Evolutionary conservation across 2,329 filamentous ascomycete species (phyloP), one percentile per base, ranked within the genome.

Genomic region (Ophiostoma triangulosporum): DNA sequence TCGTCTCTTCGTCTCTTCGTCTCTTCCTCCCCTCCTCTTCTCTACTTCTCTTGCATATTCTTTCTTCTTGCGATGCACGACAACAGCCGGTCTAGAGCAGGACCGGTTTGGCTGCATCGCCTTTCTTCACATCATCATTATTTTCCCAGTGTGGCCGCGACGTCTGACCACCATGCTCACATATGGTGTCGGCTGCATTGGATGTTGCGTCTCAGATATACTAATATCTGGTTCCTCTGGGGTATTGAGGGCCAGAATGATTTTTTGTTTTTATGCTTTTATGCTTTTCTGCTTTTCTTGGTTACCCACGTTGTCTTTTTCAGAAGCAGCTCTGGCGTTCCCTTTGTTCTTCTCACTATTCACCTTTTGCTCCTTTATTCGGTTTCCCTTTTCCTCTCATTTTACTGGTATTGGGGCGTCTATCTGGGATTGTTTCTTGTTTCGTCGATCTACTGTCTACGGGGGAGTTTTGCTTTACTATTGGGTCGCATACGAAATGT

Each of bases 391-490:
- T 31, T 33, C 14, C 35, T 48, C 27, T 48, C 32, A 5, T 22
- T 48, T 48, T 48, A 32, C 45, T 48, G 27, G 27, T 31, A 43
- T 40, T 40, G 33, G 49, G 49, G 49, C 49, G 35, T 51, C 35
- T 29, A 31, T 46, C 43, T 46, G 26, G 43, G 43, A 46, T 46
- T 14, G 14, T 36, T 15, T 38, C 29, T 15, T 26, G 48, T 45
- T 12, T 24, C 3, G 43, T 43, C 20, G 29, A 29, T 52, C 7
- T 48, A 33, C 31, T 36, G 15, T 48, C 5, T 32, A 31, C 49
- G 43, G 43, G 29, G 43, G 43, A 46, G 43, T 46, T 46, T 46
- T 46, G 43, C 26, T 46, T 46, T 46, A 29, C n/a, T 9, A 43
- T 17, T 29, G 15, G 15, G 43, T 46, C 43, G 15, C 43, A 46